Conservation (phyloP, 352 stramenopile species). For the Globisporangium middletonii region DNA sequence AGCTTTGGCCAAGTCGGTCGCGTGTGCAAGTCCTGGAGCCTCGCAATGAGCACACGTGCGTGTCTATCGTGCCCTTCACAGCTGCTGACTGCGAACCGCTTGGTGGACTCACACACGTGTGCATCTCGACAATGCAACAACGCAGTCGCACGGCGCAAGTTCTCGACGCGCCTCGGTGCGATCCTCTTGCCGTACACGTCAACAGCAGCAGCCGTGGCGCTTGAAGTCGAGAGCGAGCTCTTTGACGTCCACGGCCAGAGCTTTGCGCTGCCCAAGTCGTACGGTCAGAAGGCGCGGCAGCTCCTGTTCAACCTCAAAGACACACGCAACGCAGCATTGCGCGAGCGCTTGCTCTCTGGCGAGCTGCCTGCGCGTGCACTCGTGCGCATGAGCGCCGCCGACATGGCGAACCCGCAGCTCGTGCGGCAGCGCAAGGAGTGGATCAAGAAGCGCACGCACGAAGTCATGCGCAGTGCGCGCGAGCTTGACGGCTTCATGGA, state of each 20-base stretch:
- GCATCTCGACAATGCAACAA: too few species aligned
- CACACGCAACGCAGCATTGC: slow-evolving; percentile 53
- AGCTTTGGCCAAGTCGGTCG: slow-evolving; percentile 65
- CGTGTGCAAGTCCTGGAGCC: slow-evolving; percentile 78
- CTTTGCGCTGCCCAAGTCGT: slow-evolving; percentile 66
- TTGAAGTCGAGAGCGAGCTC: slow-evolving; percentile 55
- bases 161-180: slow-evolving; percentile 41
- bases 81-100: neutral
- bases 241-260: slow-evolving; percentile 56
- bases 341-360: slow-evolving; percentile 59
- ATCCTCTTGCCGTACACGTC: slow-evolving; percentile 46
- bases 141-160: slow-evolving; percentile 55
- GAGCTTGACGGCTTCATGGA: slow-evolving; percentile 67
- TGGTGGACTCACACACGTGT: too few species aligned
- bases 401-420: slow-evolving; percentile 86
- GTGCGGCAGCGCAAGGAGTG: slow-evolving; percentile 76
- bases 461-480: slow-evolving; percentile 70
- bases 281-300: slow-evolving; percentile 73
- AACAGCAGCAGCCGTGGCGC: slow-evolving; percentile 35
- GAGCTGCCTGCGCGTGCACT: slow-evolving; percentile 42
- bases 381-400: slow-evolving; percentile 68
- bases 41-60: slow-evolving; percentile 54
- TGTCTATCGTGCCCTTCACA: neutral
- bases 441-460: slow-evolving; percentile 80
- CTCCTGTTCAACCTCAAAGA: slow-evolving; percentile 85